Conservation (phyloP, 1,284 basidiomycete species). For the Butyriboletus appendiculatus region DNA sequence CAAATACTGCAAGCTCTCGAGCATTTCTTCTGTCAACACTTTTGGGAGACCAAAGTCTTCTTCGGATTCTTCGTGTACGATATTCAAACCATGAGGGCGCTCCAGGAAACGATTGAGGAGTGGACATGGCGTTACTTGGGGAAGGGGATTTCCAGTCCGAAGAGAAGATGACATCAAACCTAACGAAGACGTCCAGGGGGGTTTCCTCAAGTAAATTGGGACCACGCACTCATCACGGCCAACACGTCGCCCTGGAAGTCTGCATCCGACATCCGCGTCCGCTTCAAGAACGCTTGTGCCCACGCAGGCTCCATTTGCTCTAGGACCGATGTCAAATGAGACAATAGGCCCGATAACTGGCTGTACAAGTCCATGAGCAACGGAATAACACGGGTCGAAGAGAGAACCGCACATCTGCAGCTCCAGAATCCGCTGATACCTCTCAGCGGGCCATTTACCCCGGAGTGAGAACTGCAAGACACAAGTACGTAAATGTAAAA, state of each 20-base stretch:
- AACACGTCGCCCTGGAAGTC: conserved; percentile 85
- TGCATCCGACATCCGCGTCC: conserved; percentile 77
- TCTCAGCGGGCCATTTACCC: conserved; percentile 66
- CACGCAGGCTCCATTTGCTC: conserved; percentile 70
- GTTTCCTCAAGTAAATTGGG: neutral
- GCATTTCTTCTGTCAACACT: conserved; percentile 61
- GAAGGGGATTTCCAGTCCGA: conserved; percentile 74
- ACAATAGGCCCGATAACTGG: conserved; percentile 60
- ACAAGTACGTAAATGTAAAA: neutral
- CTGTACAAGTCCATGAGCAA: conserved; percentile 36
- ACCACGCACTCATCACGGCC: conserved; percentile 68
- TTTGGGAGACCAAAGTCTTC: conserved; percentile 70
- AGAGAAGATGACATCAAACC: conserved; percentile 72
- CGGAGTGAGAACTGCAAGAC: conserved; percentile 59
- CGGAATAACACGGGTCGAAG: neutral
- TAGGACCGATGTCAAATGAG: conserved; percentile 63
- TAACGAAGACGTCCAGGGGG: conserved; percentile 27
- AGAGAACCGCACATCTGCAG: conserved; percentile 54
- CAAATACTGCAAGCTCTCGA: conserved; percentile 72
- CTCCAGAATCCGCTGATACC: conserved; percentile 66
- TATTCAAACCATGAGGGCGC: conserved; percentile 60
- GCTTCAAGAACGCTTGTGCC: conserved; percentile 73
- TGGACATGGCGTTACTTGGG: conserved; percentile 86
- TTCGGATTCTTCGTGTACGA: conserved; percentile 64
- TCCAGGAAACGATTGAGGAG: conserved; percentile 75